Evolutionary conservation across 805 yeast species (phyloP).

Genomic region (Hanseniaspora singularis): DNA sequence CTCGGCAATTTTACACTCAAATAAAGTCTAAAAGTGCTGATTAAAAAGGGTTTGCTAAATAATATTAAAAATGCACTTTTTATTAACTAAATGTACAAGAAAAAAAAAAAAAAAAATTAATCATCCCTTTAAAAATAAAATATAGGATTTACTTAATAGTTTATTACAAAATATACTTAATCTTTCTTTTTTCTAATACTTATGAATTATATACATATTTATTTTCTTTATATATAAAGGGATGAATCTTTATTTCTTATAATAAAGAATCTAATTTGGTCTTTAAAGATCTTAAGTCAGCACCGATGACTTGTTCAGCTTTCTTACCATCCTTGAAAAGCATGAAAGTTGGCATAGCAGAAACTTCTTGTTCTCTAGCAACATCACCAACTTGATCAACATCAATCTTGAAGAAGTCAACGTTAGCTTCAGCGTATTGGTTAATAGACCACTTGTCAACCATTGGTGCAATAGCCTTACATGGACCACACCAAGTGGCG

Average conservation of each 20-base stretch:
- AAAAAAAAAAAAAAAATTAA: too few relatives aligned
- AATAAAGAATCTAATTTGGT: constrained; percentile 12
- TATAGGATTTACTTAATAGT: too few relatives aligned
- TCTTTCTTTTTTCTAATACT: too few relatives aligned
- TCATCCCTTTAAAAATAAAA: too few relatives aligned
- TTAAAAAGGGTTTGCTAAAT: too few relatives aligned
- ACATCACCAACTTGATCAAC: constrained; percentile 52
- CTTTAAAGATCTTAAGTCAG: constrained; percentile 32
- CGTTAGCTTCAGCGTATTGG: constrained; percentile 28
- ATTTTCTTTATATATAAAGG: background rate
- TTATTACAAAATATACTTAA: too few relatives aligned
- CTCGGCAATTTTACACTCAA: too few relatives aligned
- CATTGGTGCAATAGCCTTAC: constrained; percentile 56
- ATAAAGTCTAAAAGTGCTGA: too few relatives aligned
- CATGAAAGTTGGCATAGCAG: constrained; percentile 69
- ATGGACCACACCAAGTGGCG: constrained; percentile 74
- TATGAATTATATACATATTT: background rate
- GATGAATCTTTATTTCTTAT: background rate
- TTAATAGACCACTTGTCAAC: constrained; percentile 33
- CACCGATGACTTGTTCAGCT: constrained; percentile 52
- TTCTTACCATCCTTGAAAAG: constrained; percentile 49
- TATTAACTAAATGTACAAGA: too few relatives aligned
- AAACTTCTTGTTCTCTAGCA: constrained; percentile 47
- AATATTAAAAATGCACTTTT: too few relatives aligned
- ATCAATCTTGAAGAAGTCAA: constrained; percentile 56